A percentile compares a stretch with the other conserved stretches of the same genome.
phyloP scores from a whole-genome alignment of 2,329 filamentous ascomycete species.

The Magnaporthiopsis incrustans region DNA sequence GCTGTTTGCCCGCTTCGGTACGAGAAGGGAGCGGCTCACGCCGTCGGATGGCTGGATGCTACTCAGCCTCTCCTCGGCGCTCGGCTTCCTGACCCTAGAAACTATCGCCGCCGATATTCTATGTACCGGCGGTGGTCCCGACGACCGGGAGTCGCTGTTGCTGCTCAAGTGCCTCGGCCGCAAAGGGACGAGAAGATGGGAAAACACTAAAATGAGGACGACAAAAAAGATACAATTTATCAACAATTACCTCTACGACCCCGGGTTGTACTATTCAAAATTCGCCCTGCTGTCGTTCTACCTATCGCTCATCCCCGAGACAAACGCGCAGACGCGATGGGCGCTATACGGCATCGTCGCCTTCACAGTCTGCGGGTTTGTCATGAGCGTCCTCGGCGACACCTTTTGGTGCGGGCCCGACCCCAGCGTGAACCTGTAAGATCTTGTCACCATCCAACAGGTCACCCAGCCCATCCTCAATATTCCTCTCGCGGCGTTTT shows the following conservation, averaged over 20 bases:
- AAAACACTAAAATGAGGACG: not conserved
- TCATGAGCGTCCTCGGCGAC: not conserved
- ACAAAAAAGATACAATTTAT: not conserved
- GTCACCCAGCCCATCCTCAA: too few species aligned
- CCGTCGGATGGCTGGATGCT: not conserved
- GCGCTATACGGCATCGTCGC: not conserved
- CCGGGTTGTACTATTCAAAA: slow-evolving; percentile 1
- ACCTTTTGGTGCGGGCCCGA: not conserved
- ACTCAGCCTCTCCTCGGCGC: not conserved
- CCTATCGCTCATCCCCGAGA: not conserved
- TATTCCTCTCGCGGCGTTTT: too few species aligned
- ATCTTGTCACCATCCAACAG: not conserved
- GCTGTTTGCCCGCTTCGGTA: not conserved
- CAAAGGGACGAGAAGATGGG: too few species aligned
- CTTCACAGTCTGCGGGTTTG: not conserved
- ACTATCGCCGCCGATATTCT: slow-evolving; percentile 1
- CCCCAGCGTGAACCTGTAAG: not conserved
- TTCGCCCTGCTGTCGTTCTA: slow-evolving; percentile 3
- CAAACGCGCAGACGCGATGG: not conserved
- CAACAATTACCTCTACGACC: slow-evolving; percentile 3
- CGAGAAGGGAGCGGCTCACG: not conserved
- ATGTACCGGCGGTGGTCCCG: too few species aligned
- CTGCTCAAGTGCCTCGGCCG: not conserved
- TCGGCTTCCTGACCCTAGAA: not conserved
- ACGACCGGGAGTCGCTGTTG: not conserved